Evolutionary conservation across 345 rosid species (phyloP).

Genomic region (Arabidopsis thaliana): DNA sequence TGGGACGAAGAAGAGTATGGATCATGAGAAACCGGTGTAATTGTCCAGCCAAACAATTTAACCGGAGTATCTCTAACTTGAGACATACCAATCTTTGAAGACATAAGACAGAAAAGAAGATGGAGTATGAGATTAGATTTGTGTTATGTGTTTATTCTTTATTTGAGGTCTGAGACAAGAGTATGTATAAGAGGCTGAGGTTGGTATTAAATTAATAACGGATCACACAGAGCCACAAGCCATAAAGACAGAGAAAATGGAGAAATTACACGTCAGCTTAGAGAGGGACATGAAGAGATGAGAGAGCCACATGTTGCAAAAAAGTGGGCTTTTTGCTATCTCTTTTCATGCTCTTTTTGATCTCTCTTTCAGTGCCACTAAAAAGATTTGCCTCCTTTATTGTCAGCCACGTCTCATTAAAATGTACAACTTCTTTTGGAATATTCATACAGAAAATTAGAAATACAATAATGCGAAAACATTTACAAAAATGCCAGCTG

Average conservation of each 20-base stretch:
- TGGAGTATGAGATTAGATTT: conserved; percentile 5
- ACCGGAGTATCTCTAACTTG: conserved; percentile 29
- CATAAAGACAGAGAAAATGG: conserved; percentile 26
- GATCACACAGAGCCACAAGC: conserved; percentile 43
- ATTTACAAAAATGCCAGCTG: neutral
- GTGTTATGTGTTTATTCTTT: conserved; percentile 30
- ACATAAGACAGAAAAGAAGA: conserved; percentile 9
- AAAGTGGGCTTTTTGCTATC: conserved; percentile 38
- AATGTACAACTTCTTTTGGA: neutral
- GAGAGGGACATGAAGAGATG: conserved; percentile 39
- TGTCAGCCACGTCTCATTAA: conserved; percentile 36
- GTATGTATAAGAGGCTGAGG: conserved; percentile 31
- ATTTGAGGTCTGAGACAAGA: conserved; percentile 1
- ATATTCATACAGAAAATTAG: neutral
- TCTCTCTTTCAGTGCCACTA: conserved; percentile 42
- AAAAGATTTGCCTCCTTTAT: conserved; percentile 36
- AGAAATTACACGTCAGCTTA: conserved; percentile 31
- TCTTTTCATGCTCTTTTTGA: conserved; percentile 22
- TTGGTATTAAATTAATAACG: conserved; percentile 24
- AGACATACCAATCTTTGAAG: conserved; percentile 17
- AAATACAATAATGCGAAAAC: neutral
- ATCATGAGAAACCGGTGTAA: conserved; percentile 5
- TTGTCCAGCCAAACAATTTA: conserved; percentile 42
- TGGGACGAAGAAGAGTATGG: conserved; percentile 14
- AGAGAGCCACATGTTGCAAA: conserved; percentile 42